A percentile compares a stretch with the other conserved stretches of the same genome.
phyloP scores from a whole-genome alignment of 2,329 filamentous ascomycete species.

The Pseudocercospora crystallina region DNA sequence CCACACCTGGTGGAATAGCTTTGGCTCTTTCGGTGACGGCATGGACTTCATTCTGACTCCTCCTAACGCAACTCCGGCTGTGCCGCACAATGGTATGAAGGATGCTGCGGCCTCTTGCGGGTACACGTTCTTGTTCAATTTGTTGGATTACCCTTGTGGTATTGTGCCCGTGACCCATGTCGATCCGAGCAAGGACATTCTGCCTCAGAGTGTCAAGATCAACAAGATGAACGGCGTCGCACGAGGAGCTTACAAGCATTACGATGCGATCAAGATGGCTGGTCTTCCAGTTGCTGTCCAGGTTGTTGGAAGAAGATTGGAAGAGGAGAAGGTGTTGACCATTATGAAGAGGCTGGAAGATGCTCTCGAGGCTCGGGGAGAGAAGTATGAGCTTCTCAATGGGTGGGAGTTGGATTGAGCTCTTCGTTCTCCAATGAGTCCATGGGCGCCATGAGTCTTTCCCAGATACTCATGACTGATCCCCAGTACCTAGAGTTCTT shows the following conservation, averaged over 20 bases:
- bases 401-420: constrained; percentile 8
- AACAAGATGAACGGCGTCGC: constrained; percentile 75
- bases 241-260: constrained; percentile 79
- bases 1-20: constrained; percentile 81
- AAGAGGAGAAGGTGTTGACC: constrained; percentile 84
- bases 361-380: constrained; percentile 60
- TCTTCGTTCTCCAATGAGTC: too few species aligned
- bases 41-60: constrained; percentile 78
- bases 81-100: constrained; percentile 83
- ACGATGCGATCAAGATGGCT: constrained; percentile 79
- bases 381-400: constrained; percentile 52
- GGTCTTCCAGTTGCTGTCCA: constrained; percentile 86
- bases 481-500: too few species aligned
- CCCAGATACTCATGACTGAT: too few species aligned
- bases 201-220: constrained; percentile 61
- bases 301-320: constrained; percentile 73
- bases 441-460: too few species aligned
- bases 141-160: constrained; percentile 83
- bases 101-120: constrained; percentile 83
- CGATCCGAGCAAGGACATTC: constrained; percentile 65
- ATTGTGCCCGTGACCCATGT: constrained; percentile 85
- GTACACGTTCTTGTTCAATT: constrained; percentile 90
- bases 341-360: constrained; percentile 78
- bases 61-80: constrained; percentile 86
- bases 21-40: constrained; percentile 40